Conservation (phyloP, 768 basidiomycete species). For the Pulveroboletus sp. region DNA sequence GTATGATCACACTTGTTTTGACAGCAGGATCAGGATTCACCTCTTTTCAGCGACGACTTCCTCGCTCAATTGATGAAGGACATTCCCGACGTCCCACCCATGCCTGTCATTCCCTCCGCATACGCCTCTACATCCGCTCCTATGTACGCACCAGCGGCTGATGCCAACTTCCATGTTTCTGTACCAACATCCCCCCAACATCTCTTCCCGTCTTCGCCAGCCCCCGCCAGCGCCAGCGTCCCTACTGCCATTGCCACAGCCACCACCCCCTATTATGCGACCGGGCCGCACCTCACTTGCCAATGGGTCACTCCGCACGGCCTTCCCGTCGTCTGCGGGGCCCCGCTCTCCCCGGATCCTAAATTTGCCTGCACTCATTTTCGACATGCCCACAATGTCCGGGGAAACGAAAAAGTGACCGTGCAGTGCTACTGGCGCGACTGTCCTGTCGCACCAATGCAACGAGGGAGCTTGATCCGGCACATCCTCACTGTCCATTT, state of each 20-base stretch:
- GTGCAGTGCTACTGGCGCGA: constrained; percentile 11
- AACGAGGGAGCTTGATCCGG: constrained; percentile 17
- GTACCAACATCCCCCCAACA: too few relatives aligned
- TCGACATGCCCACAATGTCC: constrained; percentile 10
- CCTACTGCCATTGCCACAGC: background rate
- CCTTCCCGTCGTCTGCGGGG: background rate
- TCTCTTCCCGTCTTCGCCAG: background rate
- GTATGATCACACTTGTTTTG: background rate
- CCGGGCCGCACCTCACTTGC: background rate
- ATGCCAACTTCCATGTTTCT: too few relatives aligned
- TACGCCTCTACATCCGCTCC: background rate
- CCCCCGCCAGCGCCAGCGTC: background rate
- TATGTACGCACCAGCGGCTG: too few relatives aligned
- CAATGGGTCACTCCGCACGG: constrained; percentile 6
- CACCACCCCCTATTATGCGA: background rate
- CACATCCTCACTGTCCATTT: constrained; percentile 21
- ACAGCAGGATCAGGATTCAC: too few relatives aligned
- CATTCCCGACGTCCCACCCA: background rate
- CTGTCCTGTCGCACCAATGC: constrained; percentile 15
- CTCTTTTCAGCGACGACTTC: constrained; percentile 9
- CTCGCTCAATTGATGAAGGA: constrained; percentile 11
- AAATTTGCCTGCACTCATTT: constrained; percentile 9
- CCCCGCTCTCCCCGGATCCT: constrained; percentile 1
- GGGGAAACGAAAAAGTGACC: constrained; percentile 15
- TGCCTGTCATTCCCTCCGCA: background rate